Percentiles rank a stretch among this genome's conserved stretches.
phyloP scores from a whole-genome alignment of 768 basidiomycete species.

The Tephrocybe sp. region DNA sequence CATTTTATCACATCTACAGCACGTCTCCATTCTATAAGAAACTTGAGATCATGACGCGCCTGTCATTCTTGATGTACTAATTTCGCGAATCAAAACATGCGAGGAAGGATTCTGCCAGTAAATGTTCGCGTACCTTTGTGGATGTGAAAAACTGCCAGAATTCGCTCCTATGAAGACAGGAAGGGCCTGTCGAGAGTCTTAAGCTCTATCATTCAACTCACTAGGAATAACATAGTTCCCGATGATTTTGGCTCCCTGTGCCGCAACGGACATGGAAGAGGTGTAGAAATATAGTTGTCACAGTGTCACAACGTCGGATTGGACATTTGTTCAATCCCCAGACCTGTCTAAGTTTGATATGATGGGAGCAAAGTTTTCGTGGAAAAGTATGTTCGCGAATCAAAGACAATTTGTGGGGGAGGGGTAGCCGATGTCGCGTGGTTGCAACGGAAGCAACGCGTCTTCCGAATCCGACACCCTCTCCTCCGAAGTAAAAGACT shows the following conservation, averaged over 20 bases:
- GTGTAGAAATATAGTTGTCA: background rate
- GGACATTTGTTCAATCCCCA: too few relatives aligned
- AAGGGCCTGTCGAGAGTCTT: too few relatives aligned
- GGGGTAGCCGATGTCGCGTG: background rate
- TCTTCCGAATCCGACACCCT: background rate
- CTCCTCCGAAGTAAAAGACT: background rate
- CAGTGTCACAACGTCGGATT: background rate
- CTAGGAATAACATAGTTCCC: background rate
- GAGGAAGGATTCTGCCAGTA: too few relatives aligned
- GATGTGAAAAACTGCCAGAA: too few relatives aligned
- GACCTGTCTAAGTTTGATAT: too few relatives aligned
- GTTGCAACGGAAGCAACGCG: background rate
- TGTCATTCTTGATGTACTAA: too few relatives aligned
- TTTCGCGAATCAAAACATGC: too few relatives aligned
- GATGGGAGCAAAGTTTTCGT: background rate
- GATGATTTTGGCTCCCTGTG: background rate
- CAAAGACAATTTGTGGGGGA: background rate
- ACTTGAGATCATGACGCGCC: too few relatives aligned
- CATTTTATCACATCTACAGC: too few relatives aligned
- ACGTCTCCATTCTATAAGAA: too few relatives aligned
- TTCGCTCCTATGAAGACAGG: too few relatives aligned
- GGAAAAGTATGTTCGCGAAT: background rate
- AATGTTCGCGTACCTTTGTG: too few relatives aligned
- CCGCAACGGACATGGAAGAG: slow-evolving; percentile 9
- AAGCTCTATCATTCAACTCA: background rate